phyloP scores from a whole-genome alignment of 805 yeast species.

The Ogataea dorogensis region DNA sequence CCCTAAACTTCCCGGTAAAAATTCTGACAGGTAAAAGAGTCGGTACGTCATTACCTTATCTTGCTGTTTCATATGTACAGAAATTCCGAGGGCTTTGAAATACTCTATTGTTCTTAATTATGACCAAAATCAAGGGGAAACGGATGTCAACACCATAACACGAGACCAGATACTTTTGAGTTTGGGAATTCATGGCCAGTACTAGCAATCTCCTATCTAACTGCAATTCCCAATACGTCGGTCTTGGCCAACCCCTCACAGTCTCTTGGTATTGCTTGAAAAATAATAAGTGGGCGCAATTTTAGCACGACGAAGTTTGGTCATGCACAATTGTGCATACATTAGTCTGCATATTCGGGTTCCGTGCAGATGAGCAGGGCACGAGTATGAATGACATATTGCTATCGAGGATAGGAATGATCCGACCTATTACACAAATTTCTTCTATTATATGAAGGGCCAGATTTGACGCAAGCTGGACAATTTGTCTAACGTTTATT shows the following conservation, averaged over 20 bases:
- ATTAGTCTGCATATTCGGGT: constrained; percentile 4
- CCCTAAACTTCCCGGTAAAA: constrained; percentile 2
- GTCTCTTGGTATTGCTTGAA: no score
- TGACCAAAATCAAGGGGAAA: neutral
- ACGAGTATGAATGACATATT: neutral
- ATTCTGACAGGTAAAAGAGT: no score
- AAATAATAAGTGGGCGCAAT: no score
- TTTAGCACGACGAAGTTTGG: neutral
- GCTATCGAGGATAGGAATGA: constrained; percentile 3
- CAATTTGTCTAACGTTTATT: constrained; percentile 2
- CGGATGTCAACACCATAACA: neutral
- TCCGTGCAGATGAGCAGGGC: constrained; percentile 3
- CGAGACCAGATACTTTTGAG: no score
- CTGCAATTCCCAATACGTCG: no score
- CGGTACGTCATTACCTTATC: neutral
- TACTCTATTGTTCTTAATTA: no score
- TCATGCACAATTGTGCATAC: constrained; percentile 4
- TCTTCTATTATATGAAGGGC: no score
- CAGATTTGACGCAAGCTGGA: constrained; percentile 9
- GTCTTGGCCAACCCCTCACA: no score
- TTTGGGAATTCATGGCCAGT: no score
- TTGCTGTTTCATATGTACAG: constrained; percentile 5
- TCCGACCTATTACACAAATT: neutral
- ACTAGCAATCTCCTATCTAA: no score
- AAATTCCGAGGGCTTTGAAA: neutral